Base-by-base conservation (phyloP, 2,329 filamentous ascomycete species). In the Ascochyta clinopodiicola region DNA sequence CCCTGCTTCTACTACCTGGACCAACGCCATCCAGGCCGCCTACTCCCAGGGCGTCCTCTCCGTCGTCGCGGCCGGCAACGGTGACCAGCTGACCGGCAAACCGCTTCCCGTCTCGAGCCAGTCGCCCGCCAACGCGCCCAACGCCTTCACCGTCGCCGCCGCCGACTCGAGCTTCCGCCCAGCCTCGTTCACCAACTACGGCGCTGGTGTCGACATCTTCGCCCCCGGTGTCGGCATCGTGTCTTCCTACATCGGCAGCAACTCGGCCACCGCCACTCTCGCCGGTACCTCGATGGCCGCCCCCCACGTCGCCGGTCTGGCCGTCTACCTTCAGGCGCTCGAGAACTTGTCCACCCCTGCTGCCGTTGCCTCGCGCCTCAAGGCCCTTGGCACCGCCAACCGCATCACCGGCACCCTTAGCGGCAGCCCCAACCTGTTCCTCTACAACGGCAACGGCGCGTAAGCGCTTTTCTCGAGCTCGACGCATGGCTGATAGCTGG, bases 251-350 rank as follows among this genome's bases (percentile, higher is more conserved):
- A 61, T 56, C 22, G 58, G 77, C 24, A 65, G 70, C 43, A 75
- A 72, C 53, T 53, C 52, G 12, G 59, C 55, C 10, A 61, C 63
- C 75, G 75, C 74, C 53, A 78, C 68, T 44, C 78, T 72, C 45
- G 80, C 78, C n/a, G 86, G 85, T 27, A 88, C 86, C 13, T 84
- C 81, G 48, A 87, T 87, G 85, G 87, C 87, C 35, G 82, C 82
- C 15, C 88, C 87, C 6, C 87, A 90, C 70, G 80, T 89, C 48
- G 82, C 84, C 38, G 88, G 88, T 56, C 80, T 90, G 8, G 85
- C 84, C 17, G 86, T 86, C 37, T 90, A 89, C 75, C 78, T 90
- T 39, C 86, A 89, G 78, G 72, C 73, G 24, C 73, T 81, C 40
- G 76, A 81, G 56, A 67, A 65, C 5, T 40, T 60, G 32, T 43